A percentile compares a stretch with the other conserved stretches of the same genome.
phyloP scores from a whole-genome alignment of 306 rosid species.

The Fragaria iinumae region DNA sequence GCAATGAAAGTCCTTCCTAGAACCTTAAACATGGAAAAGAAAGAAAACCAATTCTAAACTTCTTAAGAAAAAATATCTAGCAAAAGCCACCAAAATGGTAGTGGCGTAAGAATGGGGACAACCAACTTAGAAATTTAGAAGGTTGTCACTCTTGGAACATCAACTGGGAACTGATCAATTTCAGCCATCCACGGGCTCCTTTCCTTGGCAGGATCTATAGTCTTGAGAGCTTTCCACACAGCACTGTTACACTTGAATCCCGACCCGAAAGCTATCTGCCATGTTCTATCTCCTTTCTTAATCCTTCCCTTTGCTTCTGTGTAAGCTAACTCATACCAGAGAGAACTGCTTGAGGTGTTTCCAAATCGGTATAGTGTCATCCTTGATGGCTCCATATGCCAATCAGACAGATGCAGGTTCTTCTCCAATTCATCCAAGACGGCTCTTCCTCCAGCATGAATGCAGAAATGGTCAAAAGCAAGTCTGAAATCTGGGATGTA shows the following conservation, averaged over 20 bases:
- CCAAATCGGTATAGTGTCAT: conserved; percentile 92
- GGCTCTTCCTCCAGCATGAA: conserved; percentile 91
- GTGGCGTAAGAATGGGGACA: conserved; percentile 15
- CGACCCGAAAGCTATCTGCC: conserved; percentile 94
- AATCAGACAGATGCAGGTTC: conserved; percentile 78
- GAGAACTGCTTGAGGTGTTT: conserved; percentile 90
- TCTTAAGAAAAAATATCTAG: conserved; percentile 12
- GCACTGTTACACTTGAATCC: conserved; percentile 96
- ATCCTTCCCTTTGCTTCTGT: conserved; percentile 88
- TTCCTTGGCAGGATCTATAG: conserved; percentile 66
- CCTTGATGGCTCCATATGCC: conserved; percentile 99
- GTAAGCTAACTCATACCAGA: conserved; percentile 88
- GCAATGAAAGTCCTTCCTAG: conserved; percentile 22
- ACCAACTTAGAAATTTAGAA: conserved; percentile 32
- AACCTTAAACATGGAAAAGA: conserved; percentile 21
- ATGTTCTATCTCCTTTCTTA: conserved; percentile 81
- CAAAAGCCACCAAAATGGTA: conserved; percentile 30
- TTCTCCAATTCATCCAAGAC: conserved; percentile 90
- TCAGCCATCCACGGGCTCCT: conserved; percentile 82
- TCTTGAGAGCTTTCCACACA: conserved; percentile 83
- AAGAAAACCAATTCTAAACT: conserved; percentile 20
- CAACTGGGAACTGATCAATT: conserved; percentile 67
- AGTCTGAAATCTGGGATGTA: conserved; percentile 87
- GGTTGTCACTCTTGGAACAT: conserved; percentile 65
- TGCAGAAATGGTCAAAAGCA: conserved; percentile 91